Conservation (phyloP, 768 basidiomycete genomes). For the Tulasnella calospora region DNA sequence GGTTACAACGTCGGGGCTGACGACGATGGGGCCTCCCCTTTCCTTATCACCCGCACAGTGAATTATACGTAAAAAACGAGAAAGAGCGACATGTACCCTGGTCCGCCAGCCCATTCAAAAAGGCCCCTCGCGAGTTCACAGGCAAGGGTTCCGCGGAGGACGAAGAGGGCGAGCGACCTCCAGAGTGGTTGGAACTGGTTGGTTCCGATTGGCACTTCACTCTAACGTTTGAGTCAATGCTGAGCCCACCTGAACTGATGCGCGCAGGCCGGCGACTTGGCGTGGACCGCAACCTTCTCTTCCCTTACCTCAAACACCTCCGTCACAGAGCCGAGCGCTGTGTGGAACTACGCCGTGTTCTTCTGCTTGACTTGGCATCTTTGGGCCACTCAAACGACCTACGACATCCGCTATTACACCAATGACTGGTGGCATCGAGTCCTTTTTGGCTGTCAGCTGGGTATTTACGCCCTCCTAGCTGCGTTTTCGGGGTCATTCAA, state of each 20-base stretch:
- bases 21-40: not conserved
- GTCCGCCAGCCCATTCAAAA: not conserved
- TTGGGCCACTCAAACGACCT: slow-evolving; percentile 1
- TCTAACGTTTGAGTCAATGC: not conserved
- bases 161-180: not conserved
- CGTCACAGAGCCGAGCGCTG: not conserved
- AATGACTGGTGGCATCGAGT: slow-evolving; percentile 14
- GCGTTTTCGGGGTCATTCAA: not conserved
- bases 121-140: not conserved
- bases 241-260: not conserved
- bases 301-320: slow-evolving; percentile 6
- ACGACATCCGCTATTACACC: slow-evolving; percentile 11
- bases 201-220: not conserved
- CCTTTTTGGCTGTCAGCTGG: slow-evolving; percentile 1
- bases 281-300: slow-evolving; percentile 5
- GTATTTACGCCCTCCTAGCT: not conserved
- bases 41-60: not conserved
- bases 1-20: not conserved
- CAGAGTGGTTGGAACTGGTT: not conserved
- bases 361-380: slow-evolving; percentile 9
- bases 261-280: not conserved
- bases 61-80: not conserved
- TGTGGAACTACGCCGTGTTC: slow-evolving; percentile 2
- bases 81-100: not conserved
- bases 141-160: not conserved